Evolutionary conservation across 2,329 filamentous ascomycete genomes (phyloP), one percentile per base, ranked within the genome.

Genomic region (Albifimbria verrucaria): DNA sequence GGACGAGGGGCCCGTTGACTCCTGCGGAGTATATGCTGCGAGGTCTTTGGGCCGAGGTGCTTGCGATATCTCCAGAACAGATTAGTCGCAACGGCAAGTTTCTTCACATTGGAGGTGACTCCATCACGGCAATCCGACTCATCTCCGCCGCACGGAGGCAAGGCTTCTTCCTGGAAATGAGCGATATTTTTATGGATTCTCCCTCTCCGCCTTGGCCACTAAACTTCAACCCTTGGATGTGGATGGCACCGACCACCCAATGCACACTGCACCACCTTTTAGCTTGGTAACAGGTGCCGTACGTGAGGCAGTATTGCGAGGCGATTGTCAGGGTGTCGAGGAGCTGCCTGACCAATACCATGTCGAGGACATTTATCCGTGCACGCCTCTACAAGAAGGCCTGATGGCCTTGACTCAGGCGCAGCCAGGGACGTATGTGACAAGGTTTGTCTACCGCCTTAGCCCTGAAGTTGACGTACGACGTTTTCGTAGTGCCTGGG

Each of bases 151-250:
- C 49, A 4, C 51, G 53, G 17, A 50, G 53, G 12, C 44, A 7
- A 2, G 53, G 50, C 0, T 3, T 53, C 3, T 17, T 25, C 7
- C 47, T 59, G 3, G 46, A 53, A 10, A 53, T 57, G 6, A 53
- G 53, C 6, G 51, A 52, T 6, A 25, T 59, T 3, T 55, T 58
- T 21, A n/a, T n/a, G n/a, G n/a, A n/a, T n/a, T n/a, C n/a, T n/a
- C n/a, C 10, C 75, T 77, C 73, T 73, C 74, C 1, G 57, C 64
- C 9, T 48, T 25, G 10, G 41, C 41, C 41, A 21, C 9, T 9
- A 43, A 10, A 43, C 9, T 21, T 41, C 15, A 42, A 36, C 17
- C 6, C n/a, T n/a, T n/a, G n/a, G n/a, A n/a, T n/a, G n/a, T n/a
- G n/a, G n/a, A n/a, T 18, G 21, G 18, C 20, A 18, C 10, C 2